Evolutionary conservation across 129 eudicot species (phyloP).

Genomic region (Erigeron canadensis): DNA sequence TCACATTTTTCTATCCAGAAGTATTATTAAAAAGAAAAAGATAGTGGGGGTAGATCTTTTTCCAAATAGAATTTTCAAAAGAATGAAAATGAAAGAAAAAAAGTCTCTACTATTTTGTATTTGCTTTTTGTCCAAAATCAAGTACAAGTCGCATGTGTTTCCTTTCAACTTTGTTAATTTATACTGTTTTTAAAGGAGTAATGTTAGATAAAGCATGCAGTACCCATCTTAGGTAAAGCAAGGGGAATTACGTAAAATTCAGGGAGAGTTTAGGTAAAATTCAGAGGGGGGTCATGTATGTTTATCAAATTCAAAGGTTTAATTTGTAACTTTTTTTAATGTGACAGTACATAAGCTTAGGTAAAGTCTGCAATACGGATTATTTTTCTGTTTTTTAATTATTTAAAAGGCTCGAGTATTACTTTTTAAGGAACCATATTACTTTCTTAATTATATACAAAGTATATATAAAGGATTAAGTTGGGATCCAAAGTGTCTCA

Average conservation of each 20-base stretch:
- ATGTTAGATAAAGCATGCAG: no score
- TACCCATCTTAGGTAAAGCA: no score
- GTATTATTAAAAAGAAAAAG: conserved; percentile 13
- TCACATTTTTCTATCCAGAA: conserved; percentile 2
- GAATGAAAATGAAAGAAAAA: conserved; percentile 27
- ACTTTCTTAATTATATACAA: background rate
- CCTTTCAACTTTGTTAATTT: conserved; percentile 18
- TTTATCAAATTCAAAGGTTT: no score
- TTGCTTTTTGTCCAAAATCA: conserved; percentile 26
- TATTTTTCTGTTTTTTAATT: conserved; percentile 23
- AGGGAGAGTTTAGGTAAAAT: no score
- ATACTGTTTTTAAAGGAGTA: no score
- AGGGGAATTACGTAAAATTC: no score
- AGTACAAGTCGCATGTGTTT: conserved; percentile 21
- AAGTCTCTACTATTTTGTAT: conserved; percentile 10
- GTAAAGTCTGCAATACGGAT: no score
- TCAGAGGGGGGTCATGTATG: no score
- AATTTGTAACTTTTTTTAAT: no score
- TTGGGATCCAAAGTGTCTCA: conserved; percentile 7
- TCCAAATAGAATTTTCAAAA: conserved; percentile 13
- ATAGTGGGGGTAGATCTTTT: conserved; percentile 11
- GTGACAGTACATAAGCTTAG: no score
- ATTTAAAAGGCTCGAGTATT: background rate
- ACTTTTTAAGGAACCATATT: conserved; percentile 3
- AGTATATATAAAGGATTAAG: background rate